These are phyloP conservation scores for Melanopsichium pennsylvanicum DNA, from an alignment of 1,284 basidiomycete genomes.

Conservation along the genomic window DNA sequence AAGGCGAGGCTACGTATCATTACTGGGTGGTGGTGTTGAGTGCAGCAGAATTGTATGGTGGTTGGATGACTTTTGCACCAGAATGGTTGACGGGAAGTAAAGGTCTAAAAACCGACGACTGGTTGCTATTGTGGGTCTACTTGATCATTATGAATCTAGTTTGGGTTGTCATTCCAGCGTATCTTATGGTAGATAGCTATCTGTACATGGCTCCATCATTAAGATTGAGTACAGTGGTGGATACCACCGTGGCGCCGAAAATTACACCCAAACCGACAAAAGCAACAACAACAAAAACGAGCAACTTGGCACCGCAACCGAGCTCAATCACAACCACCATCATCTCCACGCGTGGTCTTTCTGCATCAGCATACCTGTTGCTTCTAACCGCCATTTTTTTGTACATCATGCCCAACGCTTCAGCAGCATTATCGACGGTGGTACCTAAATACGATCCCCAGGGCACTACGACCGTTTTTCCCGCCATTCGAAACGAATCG, in stretches of 20 bases:
- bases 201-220: constrained; percentile 1
- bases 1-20: constrained; percentile 45
- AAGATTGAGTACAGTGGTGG: neutral
- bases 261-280: too few species aligned
- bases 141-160: constrained; percentile 42
- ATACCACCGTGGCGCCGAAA: constrained; percentile 3
- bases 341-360: constrained; percentile 8
- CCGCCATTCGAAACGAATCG: neutral
- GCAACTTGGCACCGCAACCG: too few species aligned
- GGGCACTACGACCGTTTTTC: constrained; percentile 1
- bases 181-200: constrained; percentile 41
- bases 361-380: constrained; percentile 22
- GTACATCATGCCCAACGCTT: constrained; percentile 18
- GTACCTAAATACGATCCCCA: constrained; percentile 1
- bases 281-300: too few species aligned
- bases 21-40: constrained; percentile 55
- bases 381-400: constrained; percentile 13
- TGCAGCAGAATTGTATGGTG: constrained; percentile 56
- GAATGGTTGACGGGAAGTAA: constrained; percentile 53
- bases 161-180: constrained; percentile 42
- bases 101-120: constrained; percentile 10
- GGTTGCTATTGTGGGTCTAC: constrained; percentile 43
- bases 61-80: constrained; percentile 63
- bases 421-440: neutral
- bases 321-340: constrained; percentile 1